Base-by-base conservation (phyloP, 176 grass and related monocot genomes). In the Carex kokanica region DNA sequence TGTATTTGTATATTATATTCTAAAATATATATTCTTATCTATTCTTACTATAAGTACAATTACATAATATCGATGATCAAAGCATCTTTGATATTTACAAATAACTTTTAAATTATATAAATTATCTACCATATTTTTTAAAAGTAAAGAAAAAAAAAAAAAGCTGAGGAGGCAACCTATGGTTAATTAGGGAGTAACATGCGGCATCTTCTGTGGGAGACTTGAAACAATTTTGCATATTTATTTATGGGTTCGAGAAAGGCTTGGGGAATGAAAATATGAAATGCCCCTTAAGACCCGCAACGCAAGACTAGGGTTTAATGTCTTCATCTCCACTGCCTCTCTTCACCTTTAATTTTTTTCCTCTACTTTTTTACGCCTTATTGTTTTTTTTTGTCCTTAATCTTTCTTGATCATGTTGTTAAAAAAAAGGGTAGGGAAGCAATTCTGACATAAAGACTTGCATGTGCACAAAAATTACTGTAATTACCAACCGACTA, bases 241-340 rank as follows among this genome's bases (percentile, higher is more conserved):
- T 53, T 8, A 66, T 64, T 49, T 64, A 61, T 82, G 41, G 20
- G 18, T 82, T 66, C 80, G 45, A 82, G 59, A 82, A 82, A 82
- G 38, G 38, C 27, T 82, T 82, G 32, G 80, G 78, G 80, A 40
- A 82, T 49, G 45, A 49, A 49, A 49, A 49, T 49, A 82, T 82
- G 80, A 82, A 64, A 82, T 82, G 15, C 6, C 7, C 80, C 80
- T 82, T 82, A 82, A 54, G 80, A 82, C 80, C 80, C 80, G 80
- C 80, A 82, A 82, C 80, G 80, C 61, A 82, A 82, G 59, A 82
- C 60, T 82, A 82, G 60, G 60, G 58, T 82, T 66, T 67, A 82
- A 64, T 61, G 61, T 82, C 62, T 66, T 61, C 79, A 79, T 38
- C 23, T 21, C 78, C 31, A n/a, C 58, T 21, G 14, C 58, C 11